Evolutionary conservation across 1,139 yeast species (phyloP).

Genomic region (Pichia sp.): DNA sequence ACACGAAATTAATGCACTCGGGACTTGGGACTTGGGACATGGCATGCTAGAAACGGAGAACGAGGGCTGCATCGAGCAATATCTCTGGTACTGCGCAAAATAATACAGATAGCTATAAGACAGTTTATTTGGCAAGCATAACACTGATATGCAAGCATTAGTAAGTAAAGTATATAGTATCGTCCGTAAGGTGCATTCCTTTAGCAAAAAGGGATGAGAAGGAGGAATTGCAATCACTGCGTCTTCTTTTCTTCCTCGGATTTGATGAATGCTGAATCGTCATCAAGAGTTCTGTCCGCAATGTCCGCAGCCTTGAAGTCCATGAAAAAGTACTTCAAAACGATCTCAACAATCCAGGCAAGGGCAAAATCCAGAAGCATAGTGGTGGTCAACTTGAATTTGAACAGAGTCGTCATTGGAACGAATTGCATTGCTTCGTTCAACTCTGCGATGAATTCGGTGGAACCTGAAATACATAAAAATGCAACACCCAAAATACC

Average conservation of each 20-base stretch:
- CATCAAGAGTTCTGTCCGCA: conserved; percentile 37
- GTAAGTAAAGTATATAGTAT: too few relatives aligned
- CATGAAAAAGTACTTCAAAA: conserved; percentile 78
- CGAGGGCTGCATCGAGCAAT: too few relatives aligned
- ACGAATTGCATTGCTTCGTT: conserved; percentile 90
- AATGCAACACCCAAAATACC: conserved; percentile 90
- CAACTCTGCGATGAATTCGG: conserved; percentile 92
- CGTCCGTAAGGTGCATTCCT: too few relatives aligned
- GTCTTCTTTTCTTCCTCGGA: conserved; percentile 10
- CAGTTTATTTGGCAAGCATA: too few relatives aligned
- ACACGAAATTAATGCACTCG: too few relatives aligned
- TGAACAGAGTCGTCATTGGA: conserved; percentile 72
- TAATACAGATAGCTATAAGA: too few relatives aligned
- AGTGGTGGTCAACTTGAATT: conserved; percentile 64
- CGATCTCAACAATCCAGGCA: conserved; percentile 73
- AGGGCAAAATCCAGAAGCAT: conserved; percentile 71
- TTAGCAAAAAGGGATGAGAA: too few relatives aligned
- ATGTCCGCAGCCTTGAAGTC: conserved; percentile 91
- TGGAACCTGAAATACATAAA: conserved; percentile 83
- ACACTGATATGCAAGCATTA: too few relatives aligned
- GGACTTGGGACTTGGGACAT: too few relatives aligned
- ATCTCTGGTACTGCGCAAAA: too few relatives aligned
- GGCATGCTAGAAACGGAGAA: too few relatives aligned
- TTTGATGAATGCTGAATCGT: conserved; percentile 24
- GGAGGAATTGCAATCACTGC: conserved; percentile 4